Evolutionary conservation across 495 filamentous ascomycete genomes (phyloP).

Genomic region (Tuber melanosporum): DNA sequence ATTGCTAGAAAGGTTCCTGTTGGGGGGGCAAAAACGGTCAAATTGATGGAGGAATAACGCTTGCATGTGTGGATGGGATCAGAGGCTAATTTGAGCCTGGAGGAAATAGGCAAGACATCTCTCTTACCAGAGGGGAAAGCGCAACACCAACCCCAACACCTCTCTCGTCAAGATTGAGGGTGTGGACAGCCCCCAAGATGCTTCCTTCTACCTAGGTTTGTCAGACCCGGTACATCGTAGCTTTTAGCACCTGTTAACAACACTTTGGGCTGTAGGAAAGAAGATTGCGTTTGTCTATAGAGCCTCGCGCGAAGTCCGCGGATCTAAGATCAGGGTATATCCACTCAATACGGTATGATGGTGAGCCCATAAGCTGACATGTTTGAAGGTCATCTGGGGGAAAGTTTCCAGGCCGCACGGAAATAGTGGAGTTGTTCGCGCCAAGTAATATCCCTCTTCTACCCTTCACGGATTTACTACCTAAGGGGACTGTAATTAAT

Average conservation of each 20-base stretch:
- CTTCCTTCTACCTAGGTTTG: slow-evolving; percentile 56
- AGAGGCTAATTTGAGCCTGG: neutral
- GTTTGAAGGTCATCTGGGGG: slow-evolving; percentile 83
- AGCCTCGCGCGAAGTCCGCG: slow-evolving; percentile 80
- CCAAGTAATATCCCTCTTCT: slow-evolving; percentile 49
- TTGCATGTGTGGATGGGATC: neutral
- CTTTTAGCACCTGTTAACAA: neutral
- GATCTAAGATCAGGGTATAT: slow-evolving; percentile 69
- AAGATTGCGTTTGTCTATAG: slow-evolving; percentile 96
- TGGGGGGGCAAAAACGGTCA: neutral
- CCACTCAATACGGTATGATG: neutral
- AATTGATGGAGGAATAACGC: neutral
- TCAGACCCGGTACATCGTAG: neutral
- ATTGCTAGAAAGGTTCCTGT: neutral
- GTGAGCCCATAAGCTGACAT: neutral
- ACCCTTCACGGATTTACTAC: neutral
- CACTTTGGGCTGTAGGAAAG: slow-evolving; percentile 68
- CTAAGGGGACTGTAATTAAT: neutral
- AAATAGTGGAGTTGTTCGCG: slow-evolving; percentile 93
- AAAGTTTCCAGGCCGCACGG: slow-evolving; percentile 94
- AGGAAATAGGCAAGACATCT: slow-evolving; percentile 65
- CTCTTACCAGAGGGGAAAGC: slow-evolving; percentile 86
- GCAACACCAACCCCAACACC: slow-evolving; percentile 75
- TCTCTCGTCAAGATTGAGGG: slow-evolving; percentile 95
- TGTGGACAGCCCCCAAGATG: slow-evolving; percentile 77